Percentiles rank a stretch among this genome's conserved stretches.
Evolutionary conservation across 208 protist species (phyloP).

Genomic region (Balamuthia mandrillaris): DNA sequence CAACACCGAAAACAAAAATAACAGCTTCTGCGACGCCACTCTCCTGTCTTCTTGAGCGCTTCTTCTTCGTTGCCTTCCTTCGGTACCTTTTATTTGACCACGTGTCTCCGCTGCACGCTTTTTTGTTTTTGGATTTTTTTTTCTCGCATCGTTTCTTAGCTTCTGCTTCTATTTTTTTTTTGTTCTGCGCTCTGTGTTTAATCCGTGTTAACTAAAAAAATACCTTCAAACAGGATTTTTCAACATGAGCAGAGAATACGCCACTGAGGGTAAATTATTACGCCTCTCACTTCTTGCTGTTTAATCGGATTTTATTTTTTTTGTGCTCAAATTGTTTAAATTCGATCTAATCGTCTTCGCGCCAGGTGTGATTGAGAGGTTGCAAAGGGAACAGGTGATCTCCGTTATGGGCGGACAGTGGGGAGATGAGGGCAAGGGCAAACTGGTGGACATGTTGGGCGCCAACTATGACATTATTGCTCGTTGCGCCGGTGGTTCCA

Average conservation of each 20-base stretch:
- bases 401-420: slow-evolving; percentile 67
- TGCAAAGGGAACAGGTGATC: slow-evolving; percentile 1
- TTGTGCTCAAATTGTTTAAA: too few species aligned
- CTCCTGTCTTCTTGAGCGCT: neutral
- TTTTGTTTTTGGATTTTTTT: neutral
- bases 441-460: slow-evolving; percentile 77
- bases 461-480: slow-evolving; percentile 61
- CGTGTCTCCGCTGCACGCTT: neutral
- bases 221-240: too few species aligned
- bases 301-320: too few species aligned
- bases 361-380: neutral
- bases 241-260: neutral
- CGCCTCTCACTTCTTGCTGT: neutral
- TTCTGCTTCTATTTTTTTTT: neutral
- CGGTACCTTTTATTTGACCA: neutral
- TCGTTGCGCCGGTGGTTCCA: slow-evolving; percentile 72
- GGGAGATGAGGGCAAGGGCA: slow-evolving; percentile 81
- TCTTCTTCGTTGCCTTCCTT: neutral
- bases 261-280: neutral
- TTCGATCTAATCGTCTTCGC: neutral
- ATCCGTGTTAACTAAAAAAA: neutral
- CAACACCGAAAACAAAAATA: too few species aligned
- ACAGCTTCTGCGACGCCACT: too few species aligned
- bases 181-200: neutral
- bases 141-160: neutral